These are phyloP conservation scores for Nannochloropsis granulata DNA, from an alignment of 108 stramenopile genomes.

Conservation along the genomic window DNA sequence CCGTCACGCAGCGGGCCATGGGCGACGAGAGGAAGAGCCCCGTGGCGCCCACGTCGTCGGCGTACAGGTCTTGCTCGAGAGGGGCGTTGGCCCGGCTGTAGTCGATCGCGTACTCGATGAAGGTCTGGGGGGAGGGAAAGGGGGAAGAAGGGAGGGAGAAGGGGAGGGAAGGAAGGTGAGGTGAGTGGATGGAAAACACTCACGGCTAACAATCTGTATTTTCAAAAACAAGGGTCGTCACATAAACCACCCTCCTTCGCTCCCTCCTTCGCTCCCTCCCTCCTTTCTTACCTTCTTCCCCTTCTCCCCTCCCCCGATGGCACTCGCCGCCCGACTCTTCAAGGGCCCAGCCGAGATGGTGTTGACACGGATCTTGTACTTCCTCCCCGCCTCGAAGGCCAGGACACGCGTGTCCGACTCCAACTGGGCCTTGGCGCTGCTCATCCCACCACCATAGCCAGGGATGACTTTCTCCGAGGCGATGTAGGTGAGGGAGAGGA, in stretches of 20 bases:
- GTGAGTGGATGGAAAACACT: too few species aligned
- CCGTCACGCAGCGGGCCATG: conserved; percentile 74
- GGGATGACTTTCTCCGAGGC: conserved; percentile 95
- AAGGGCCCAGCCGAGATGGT: conserved; percentile 95
- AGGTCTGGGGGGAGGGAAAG: conserved; percentile 42
- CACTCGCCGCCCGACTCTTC: conserved; percentile 81
- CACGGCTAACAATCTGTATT: too few species aligned
- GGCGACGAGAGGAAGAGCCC: conserved; percentile 75
- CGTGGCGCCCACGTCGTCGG: conserved; percentile 87
- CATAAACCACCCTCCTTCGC: too few species aligned
- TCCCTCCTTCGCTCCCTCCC: too few species aligned
- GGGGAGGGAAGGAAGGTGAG: too few species aligned
- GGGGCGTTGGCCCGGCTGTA: conserved; percentile 92
- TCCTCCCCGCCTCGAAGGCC: conserved; percentile 89
- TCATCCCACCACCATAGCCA: conserved; percentile 97
- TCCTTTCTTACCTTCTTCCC: conserved; percentile 30
- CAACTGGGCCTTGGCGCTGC: conserved; percentile 61
- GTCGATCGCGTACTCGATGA: conserved; percentile 96
- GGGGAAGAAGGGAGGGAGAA: too few species aligned
- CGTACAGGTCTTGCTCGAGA: conserved; percentile 80
- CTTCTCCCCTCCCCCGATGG: conserved; percentile 70
- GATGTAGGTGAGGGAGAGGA: conserved; percentile 92
- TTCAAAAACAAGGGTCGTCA: too few species aligned
- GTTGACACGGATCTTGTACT: conserved; percentile 82
- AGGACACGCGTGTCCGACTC: conserved; percentile 87